Conservation (phyloP, 2,329 filamentous ascomycete species). For the Apiospora rasikravindrae region DNA sequence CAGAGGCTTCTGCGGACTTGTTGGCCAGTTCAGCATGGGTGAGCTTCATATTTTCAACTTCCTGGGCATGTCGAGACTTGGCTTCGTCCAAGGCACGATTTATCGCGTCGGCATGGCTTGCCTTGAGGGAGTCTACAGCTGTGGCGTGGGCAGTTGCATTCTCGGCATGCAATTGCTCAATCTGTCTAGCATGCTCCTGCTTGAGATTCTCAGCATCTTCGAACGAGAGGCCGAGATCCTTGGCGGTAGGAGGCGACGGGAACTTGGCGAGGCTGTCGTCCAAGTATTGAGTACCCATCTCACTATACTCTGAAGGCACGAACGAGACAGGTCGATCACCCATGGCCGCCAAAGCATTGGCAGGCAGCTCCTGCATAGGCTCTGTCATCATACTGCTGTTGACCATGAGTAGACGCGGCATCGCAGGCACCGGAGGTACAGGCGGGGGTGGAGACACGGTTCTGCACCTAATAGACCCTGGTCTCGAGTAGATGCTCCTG, state of each 20-base stretch:
- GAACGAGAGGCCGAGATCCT: conserved; percentile 39
- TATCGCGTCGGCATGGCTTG: conserved; percentile 34
- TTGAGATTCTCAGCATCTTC: conserved; percentile 29
- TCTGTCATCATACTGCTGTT: conserved; percentile 68
- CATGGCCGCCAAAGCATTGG: conserved; percentile 33
- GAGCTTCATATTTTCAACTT: conserved; percentile 25
- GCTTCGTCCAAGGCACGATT: conserved; percentile 33
- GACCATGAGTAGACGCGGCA: conserved; percentile 60
- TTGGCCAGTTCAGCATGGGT: conserved; percentile 30
- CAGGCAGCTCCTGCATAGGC: conserved; percentile 43
- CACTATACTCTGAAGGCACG: conserved; percentile 59
- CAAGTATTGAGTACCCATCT: conserved; percentile 58
- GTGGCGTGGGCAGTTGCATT: conserved; percentile 30
- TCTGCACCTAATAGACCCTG: conserved; percentile 51
- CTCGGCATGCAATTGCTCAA: conserved; percentile 30
- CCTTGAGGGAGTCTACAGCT: conserved; percentile 34
- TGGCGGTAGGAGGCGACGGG: conserved; percentile 54
- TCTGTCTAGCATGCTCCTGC: conserved; percentile 28
- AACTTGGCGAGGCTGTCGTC: conserved; percentile 59
- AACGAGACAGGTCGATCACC: conserved; percentile 45
- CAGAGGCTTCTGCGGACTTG: conserved; percentile 28
- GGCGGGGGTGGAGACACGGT: conserved; percentile 44
- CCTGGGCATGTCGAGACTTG: conserved; percentile 30
- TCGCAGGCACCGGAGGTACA: conserved; percentile 51
- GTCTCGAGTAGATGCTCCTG: conserved; percentile 53